phyloP scores from a whole-genome alignment of 139 green algal species.

The Coccomyxa sp. region DNA sequence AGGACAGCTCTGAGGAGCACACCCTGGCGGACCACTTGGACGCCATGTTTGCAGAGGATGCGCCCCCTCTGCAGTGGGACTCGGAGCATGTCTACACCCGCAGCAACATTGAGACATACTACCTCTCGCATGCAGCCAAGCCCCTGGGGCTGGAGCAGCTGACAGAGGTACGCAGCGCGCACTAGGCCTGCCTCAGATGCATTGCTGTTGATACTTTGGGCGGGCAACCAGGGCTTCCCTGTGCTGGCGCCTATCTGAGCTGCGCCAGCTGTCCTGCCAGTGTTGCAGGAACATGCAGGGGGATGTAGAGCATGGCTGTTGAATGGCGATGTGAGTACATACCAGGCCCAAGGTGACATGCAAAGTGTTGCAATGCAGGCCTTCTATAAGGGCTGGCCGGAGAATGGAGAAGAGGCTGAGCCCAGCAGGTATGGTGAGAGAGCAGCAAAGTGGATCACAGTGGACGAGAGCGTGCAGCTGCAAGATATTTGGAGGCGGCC shows the following conservation, averaged over 20 bases:
- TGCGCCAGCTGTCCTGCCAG: too few relatives aligned
- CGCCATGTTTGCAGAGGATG: slow-evolving; percentile 57
- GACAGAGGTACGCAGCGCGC: slow-evolving; percentile 28
- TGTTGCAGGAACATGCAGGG: too few relatives aligned
- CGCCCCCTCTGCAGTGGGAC: slow-evolving; percentile 83
- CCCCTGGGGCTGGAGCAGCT: slow-evolving; percentile 35
- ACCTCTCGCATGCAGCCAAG: slow-evolving; percentile 58
- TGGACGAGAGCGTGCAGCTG: slow-evolving; percentile 37
- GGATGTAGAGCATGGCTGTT: neutral
- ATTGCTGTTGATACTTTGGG: neutral
- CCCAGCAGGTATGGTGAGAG: slow-evolving; percentile 61
- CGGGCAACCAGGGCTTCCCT: neutral
- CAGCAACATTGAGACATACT: slow-evolving; percentile 79
- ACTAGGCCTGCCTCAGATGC: neutral
- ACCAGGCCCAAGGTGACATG: neutral
- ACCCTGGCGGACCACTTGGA: slow-evolving; percentile 71
- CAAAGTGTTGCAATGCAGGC: slow-evolving; percentile 13
- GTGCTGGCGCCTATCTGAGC: neutral
- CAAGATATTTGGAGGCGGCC: slow-evolving; percentile 37
- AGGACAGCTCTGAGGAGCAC: slow-evolving; percentile 76
- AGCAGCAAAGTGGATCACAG: slow-evolving; percentile 31
- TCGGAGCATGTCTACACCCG: slow-evolving; percentile 56
- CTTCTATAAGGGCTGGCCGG: slow-evolving; percentile 65
- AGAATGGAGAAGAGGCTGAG: slow-evolving; percentile 33
- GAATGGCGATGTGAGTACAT: neutral